These are phyloP conservation scores for Inga leiocalycina DNA, from an alignment of 306 rosid genomes.

Conservation along the genomic window DNA sequence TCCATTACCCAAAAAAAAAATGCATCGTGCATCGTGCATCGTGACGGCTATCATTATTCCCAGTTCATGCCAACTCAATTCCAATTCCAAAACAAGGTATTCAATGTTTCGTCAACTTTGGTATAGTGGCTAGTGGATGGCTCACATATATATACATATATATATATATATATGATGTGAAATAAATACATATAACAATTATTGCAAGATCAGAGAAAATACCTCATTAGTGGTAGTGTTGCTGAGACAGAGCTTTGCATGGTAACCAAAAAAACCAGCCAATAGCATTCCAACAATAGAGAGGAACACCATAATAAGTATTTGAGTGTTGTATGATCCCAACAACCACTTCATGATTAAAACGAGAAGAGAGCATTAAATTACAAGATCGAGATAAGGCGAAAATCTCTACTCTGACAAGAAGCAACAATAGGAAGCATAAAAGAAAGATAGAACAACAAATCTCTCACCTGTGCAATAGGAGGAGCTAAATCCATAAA, in stretches of 20 bases:
- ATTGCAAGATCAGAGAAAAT: constrained; percentile 29
- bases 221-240: constrained; percentile 98
- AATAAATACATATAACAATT: not conserved
- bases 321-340: constrained; percentile 84
- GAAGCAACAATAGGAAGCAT: constrained; percentile 9
- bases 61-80: not conserved
- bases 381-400: not conserved
- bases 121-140: not conserved
- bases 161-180: not conserved
- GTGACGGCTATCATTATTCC: not conserved
- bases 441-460: not conserved
- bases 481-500: constrained; percentile 72
- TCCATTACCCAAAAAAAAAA: not conserved
- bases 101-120: not conserved
- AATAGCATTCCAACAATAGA: constrained; percentile 71
- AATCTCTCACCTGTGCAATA: constrained; percentile 70
- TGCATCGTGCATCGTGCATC: not conserved
- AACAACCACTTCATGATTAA: constrained; percentile 67
- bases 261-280: constrained; percentile 88
- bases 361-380: not conserved
- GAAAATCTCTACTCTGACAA: not conserved
- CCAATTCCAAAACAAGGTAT: not conserved
- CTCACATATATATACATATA: not conserved
- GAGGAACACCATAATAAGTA: constrained; percentile 81
- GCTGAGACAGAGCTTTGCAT: constrained; percentile 83